These are phyloP conservation scores for Sanghuangporus baumii DNA, from an alignment of 1,284 basidiomycete species.

Conservation along the genomic window DNA sequence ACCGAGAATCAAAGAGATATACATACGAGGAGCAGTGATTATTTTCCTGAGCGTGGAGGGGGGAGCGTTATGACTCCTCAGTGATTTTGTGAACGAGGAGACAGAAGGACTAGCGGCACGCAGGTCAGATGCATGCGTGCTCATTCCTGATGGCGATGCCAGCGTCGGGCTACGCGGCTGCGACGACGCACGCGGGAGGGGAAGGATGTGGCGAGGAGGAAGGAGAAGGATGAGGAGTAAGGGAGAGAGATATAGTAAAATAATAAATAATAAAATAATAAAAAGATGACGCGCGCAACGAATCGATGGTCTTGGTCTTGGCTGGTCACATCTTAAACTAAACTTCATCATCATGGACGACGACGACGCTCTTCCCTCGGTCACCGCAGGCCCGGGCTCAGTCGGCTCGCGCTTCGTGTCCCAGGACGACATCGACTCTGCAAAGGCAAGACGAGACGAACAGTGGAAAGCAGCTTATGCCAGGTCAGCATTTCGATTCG, in stretches of 20 bases:
- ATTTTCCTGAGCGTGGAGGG: slow-evolving; percentile 45
- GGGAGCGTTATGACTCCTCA: slow-evolving; percentile 34
- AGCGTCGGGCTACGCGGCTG: neutral
- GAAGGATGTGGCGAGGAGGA: neutral
- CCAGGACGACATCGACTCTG: slow-evolving; percentile 74
- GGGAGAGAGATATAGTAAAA: neutral
- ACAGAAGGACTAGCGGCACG: slow-evolving; percentile 28
- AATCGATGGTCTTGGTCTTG: neutral
- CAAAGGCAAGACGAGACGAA: slow-evolving; percentile 70
- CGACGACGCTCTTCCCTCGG: slow-evolving; percentile 52
- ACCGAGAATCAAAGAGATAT: slow-evolving; percentile 10
- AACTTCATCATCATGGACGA: slow-evolving; percentile 25
- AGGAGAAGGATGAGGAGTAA: neutral
- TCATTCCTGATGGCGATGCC: slow-evolving; percentile 13
- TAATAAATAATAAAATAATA: neutral
- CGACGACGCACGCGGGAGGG: neutral
- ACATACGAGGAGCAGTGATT: slow-evolving; percentile 67
- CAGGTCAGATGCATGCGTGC: slow-evolving; percentile 17
- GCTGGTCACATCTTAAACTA: neutral
- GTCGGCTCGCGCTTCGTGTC: slow-evolving; percentile 79
- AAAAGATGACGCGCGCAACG: neutral
- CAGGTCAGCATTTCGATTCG: slow-evolving; percentile 41
- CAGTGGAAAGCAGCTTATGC: slow-evolving; percentile 94
- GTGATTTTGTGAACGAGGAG: slow-evolving; percentile 36
- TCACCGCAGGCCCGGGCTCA: slow-evolving; percentile 43